Base-by-base conservation (phyloP, 805 yeast species). In the Cyberlindnera mississippiensis region DNA sequence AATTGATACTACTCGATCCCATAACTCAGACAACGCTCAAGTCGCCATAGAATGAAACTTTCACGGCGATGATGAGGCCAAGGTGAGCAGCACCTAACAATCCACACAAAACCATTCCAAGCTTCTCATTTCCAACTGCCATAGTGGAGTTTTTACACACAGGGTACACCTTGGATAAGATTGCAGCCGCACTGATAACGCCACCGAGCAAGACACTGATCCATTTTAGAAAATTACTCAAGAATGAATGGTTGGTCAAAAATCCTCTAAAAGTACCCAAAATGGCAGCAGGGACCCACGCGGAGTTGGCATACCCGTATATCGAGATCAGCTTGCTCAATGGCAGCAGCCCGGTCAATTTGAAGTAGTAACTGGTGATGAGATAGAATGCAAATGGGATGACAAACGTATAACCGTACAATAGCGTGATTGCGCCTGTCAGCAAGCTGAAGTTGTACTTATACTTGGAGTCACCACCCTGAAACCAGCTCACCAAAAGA, bases 211-310 rank as follows among this genome's bases (percentile, higher is more conserved):
- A 62, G 5, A 83, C 81, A 41, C 82, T 65, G 2, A 68, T 45
- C 89, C 90, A 83, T 59, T 84, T 80, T 24, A 84, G 64, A 3
- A 73, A 53, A 33, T 55, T 56, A 16, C 78, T 73, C 38, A 76
- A 58, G 4, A 72, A 51, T 3, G 66, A 57, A 34, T 73, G 67
- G 45, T 72, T 66, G 6, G 73, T 64, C 20, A 80, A 62, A 4
- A 82, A 59, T 1, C 80, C 80, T 40, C 85, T 73, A 27, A 81
- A 60, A 12, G 84, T 69, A 44, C 78, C 73, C 24, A 81, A 56
- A 1, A 82, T 57, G 0, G 90, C 82, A 17, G 87, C 81, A 1
- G 96, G 95, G n/a, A 85, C 66, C 96, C 97, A 90, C 44, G 80
- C 73, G 5, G 83, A 64, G 55, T 84, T 85, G 15, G 96, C 75